Conservation (phyloP, 495 filamentous ascomycete species). For the Corynascus novoguineensis region DNA sequence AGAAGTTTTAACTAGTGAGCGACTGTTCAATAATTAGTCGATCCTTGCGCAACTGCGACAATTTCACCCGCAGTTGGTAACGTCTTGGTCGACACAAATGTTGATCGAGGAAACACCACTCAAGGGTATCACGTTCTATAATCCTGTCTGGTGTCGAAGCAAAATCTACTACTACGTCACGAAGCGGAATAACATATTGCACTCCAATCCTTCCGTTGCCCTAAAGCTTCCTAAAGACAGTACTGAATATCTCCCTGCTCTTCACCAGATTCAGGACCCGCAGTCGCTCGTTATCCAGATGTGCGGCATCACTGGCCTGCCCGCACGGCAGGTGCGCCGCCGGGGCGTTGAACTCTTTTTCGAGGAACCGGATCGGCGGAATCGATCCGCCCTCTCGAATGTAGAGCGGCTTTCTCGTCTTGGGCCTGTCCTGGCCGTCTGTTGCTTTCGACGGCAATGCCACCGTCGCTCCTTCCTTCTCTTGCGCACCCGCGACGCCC, state of each 20-base stretch:
- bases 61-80: too few relatives aligned
- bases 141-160: background rate
- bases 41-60: too few relatives aligned
- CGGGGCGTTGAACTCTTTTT: slow-evolving; percentile 88
- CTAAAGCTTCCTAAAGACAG: slow-evolving; percentile 60
- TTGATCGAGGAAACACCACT: background rate
- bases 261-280: slow-evolving; percentile 83
- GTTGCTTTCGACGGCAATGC: slow-evolving; percentile 13
- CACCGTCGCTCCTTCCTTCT: background rate
- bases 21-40: too few relatives aligned
- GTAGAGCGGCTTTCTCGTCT: slow-evolving; percentile 62
- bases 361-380: slow-evolving; percentile 85
- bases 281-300: slow-evolving; percentile 91
- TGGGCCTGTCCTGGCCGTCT: slow-evolving; percentile 20
- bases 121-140: background rate
- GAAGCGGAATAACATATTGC: background rate
- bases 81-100: background rate
- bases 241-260: slow-evolving; percentile 83
- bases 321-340: slow-evolving; percentile 93
- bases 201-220: background rate
- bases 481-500: background rate
- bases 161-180: too few relatives aligned
- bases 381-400: slow-evolving; percentile 96
- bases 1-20: too few relatives aligned
- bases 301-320: slow-evolving; percentile 88